Percentiles rank a stretch among this genome's conserved stretches.
Conservation (phyloP, 441 rosid genomes). For the Melastoma candidum region DNA sequence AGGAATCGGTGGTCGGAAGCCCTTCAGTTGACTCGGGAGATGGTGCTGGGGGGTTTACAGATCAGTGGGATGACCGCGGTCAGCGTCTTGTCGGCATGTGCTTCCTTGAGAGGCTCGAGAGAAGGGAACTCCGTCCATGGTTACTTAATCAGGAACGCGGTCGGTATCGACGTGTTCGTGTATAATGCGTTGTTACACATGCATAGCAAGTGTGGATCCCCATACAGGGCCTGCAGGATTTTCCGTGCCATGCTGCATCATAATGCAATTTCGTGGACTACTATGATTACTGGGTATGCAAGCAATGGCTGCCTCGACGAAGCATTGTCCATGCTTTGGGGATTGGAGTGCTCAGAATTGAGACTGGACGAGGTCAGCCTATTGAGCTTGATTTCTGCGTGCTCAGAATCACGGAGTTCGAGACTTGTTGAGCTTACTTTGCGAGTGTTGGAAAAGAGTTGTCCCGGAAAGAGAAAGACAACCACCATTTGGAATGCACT, state of each 20-base stretch:
- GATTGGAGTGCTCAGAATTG: slow-evolving; percentile 14
- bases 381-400: slow-evolving; percentile 14
- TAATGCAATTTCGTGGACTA: slow-evolving; percentile 23
- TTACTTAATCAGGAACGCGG: slow-evolving; percentile 6
- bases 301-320: slow-evolving; percentile 4
- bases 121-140: slow-evolving; percentile 23
- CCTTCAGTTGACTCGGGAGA: slow-evolving; percentile 2
- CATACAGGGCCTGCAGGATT: slow-evolving; percentile 9
- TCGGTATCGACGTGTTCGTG: slow-evolving; percentile 18
- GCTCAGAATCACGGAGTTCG: slow-evolving; percentile 18
- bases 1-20: slow-evolving; percentile 7
- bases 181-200: slow-evolving; percentile 20
- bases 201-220: slow-evolving; percentile 17
- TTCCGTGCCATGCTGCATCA: slow-evolving; percentile 13
- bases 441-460: slow-evolving; percentile 1
- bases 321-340: slow-evolving; percentile 16
- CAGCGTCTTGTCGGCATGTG: slow-evolving; percentile 10
- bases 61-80: slow-evolving; percentile 11
- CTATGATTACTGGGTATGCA: slow-evolving; percentile 14
- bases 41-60: slow-evolving; percentile 2
- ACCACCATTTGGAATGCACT: slow-evolving; percentile 20
- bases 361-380: slow-evolving; percentile 20
- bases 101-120: slow-evolving; percentile 1
- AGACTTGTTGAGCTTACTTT: slow-evolving; percentile 15
- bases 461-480: slow-evolving; percentile 7